phyloP scores from a whole-genome alignment of 2,329 filamentous ascomycete genomes.

The Pseudogymnoascus sp. region DNA sequence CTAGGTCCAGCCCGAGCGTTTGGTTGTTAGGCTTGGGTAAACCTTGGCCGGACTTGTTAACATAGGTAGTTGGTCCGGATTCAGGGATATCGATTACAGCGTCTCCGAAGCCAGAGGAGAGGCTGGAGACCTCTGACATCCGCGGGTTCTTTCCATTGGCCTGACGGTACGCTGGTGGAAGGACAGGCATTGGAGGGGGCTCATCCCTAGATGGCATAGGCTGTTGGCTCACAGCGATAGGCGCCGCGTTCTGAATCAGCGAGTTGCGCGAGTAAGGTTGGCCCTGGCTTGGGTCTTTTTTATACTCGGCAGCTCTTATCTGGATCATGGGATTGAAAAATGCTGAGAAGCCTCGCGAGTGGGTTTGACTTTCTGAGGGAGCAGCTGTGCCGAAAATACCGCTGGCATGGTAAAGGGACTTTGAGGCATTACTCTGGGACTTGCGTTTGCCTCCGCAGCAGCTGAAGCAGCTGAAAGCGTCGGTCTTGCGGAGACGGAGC shows the following conservation, averaged over 20 bases:
- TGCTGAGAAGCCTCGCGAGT: not conserved
- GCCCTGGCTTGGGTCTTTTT: not conserved
- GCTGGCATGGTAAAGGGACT: not conserved
- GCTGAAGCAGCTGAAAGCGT: not conserved
- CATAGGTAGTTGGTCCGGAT: conserved; percentile 16
- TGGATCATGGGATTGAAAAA: conserved; percentile 6
- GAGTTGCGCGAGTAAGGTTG: not conserved
- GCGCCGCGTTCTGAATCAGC: not conserved
- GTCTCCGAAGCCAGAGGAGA: conserved; percentile 58
- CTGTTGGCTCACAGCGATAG: not conserved
- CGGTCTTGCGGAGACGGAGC: not conserved
- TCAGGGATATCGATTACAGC: conserved; percentile 44
- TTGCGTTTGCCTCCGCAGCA: not conserved
- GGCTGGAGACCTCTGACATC: conserved; percentile 41
- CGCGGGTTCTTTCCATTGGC: not conserved
- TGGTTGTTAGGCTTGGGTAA: not conserved
- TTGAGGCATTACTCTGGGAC: not conserved
- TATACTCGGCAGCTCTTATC: not conserved
- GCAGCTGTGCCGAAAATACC: not conserved
- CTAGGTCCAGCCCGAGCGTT: not conserved
- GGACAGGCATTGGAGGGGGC: conserved; percentile 25
- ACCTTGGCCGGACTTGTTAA: conserved; percentile 4
- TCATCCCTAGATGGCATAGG: not conserved
- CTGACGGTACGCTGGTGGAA: not conserved
- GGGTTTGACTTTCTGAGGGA: not conserved